Base-by-base conservation (phyloP, 108 stramenopile species). In the Nitzschia palea region DNA sequence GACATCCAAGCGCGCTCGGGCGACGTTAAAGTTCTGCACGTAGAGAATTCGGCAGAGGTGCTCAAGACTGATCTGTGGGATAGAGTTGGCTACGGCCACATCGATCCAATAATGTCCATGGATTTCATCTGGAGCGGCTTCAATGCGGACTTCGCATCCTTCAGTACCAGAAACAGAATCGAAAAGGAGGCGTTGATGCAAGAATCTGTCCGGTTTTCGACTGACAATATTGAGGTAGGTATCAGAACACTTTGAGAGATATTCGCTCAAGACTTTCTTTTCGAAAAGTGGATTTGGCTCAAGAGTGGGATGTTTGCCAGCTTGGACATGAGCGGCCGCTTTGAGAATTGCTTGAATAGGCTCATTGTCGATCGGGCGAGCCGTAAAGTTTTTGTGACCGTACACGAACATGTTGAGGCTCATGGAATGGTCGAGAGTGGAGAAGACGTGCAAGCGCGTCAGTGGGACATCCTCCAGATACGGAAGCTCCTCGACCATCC, bases 331-430 rank as follows among this genome's bases (percentile, higher is more conserved):
- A 10, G 62, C 67, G 12, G 90, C 89, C 51, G 85, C 87, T 23
- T 83, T 74, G 43, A 89, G 63, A 60, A 96, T 86, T 65, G 8
- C 57, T 43, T 55, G 82, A 65, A 34, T 54, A 47, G 37, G 74
- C 33, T 56, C 59, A 27, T 35, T 22, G 48, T 61, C 65, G 54
- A 65, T 42, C 17, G 65, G 50, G 1, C 65, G 50, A 8, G 65
- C 35, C 25, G 44, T 34, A 25, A 44, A 22, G 8, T 35, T 12
- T 35, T 65, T 56, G 33, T 82, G 75, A 8, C 90, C 95, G 34
- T 86, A 95, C 27, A 91, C 93, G 71, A 97, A 98, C 51, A 97
- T 80, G 83, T 96, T 96, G 66, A 98, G 70, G 67, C 83, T 81
- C 78, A 98, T 83, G 45, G 66, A 74, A 17, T 90, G 86, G 65